Evolutionary conservation across 2,329 filamentous ascomycete genomes (phyloP).

Genomic region (Tolypocladium amazonense): DNA sequence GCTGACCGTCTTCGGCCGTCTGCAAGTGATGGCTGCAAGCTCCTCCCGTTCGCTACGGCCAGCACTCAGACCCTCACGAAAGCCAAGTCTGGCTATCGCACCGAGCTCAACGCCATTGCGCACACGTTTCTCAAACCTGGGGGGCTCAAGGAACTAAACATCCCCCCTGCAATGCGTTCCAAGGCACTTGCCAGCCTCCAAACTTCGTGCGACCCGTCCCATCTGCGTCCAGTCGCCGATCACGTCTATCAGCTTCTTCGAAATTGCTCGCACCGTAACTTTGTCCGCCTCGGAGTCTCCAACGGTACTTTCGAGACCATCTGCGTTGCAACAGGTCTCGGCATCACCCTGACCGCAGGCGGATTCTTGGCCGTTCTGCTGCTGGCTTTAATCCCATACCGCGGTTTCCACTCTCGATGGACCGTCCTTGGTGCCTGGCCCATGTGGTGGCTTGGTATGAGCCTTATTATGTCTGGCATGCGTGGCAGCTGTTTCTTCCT

Average conservation of each 20-base stretch:
- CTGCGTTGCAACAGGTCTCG: constrained; percentile 32
- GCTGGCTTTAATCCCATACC: constrained; percentile 25
- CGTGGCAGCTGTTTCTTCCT: constrained; percentile 37
- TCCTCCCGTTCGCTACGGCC: background rate
- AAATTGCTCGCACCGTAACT: constrained; percentile 38
- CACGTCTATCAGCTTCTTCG: constrained; percentile 34
- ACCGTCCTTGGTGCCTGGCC: constrained; percentile 32
- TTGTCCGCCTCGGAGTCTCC: constrained; percentile 42
- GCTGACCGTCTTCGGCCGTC: background rate
- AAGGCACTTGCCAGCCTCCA: constrained; percentile 24
- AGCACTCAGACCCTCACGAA: constrained; percentile 4
- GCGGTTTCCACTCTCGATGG: constrained; percentile 28
- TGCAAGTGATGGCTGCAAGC: background rate
- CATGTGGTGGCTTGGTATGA: constrained; percentile 33
- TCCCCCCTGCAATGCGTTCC: constrained; percentile 29
- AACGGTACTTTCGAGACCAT: constrained; percentile 39
- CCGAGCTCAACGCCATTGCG: constrained; percentile 28
- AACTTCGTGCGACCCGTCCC: constrained; percentile 21
- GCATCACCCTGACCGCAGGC: constrained; percentile 26
- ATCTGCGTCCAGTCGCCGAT: constrained; percentile 32
- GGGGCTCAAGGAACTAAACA: constrained; percentile 35
- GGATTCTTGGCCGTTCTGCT: constrained; percentile 30
- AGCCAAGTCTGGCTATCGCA: background rate
- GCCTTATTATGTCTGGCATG: constrained; percentile 30
- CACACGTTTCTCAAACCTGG: constrained; percentile 28